Conservation (phyloP, 768 basidiomycete species). For the Amanita rubescens region DNA sequence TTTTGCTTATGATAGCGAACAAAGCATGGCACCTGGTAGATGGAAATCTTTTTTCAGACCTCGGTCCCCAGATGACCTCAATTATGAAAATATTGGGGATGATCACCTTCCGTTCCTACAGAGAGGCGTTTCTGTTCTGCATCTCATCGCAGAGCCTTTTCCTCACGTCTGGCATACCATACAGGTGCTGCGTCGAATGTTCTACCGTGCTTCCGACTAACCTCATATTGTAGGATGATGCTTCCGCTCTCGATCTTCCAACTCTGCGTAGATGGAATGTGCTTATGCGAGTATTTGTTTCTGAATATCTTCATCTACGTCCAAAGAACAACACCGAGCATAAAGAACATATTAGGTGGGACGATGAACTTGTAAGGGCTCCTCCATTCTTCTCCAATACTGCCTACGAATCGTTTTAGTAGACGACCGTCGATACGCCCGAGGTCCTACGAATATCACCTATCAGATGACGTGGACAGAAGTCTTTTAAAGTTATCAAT, state of each 20-base stretch:
- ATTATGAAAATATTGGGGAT: constrained; percentile 68
- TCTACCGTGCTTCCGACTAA: background rate
- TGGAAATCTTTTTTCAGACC: constrained; percentile 65
- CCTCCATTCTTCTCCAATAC: background rate
- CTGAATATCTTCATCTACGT: constrained; percentile 77
- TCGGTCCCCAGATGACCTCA: constrained; percentile 31
- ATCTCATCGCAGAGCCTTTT: constrained; percentile 86
- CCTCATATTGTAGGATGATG: constrained; percentile 65
- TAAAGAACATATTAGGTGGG: background rate
- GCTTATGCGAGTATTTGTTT: constrained; percentile 78
- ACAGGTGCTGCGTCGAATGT: constrained; percentile 32
- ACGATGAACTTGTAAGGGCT: constrained; percentile 1
- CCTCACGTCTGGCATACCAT: constrained; percentile 86
- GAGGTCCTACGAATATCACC: background rate
- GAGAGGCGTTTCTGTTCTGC: constrained; percentile 80
- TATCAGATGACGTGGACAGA: constrained; percentile 10
- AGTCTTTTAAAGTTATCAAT: constrained; percentile 30
- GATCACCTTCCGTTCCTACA: constrained; percentile 90
- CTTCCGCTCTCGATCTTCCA: constrained; percentile 71
- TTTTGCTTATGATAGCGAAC: constrained; percentile 42
- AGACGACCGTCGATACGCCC: background rate
- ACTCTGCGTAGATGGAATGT: constrained; percentile 90
- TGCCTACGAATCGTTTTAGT: background rate
- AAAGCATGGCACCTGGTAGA: constrained; percentile 36
- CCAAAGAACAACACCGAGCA: constrained; percentile 21